Evolutionary conservation across 768 basidiomycete species (phyloP).

Genomic region (Lactarius indigo): DNA sequence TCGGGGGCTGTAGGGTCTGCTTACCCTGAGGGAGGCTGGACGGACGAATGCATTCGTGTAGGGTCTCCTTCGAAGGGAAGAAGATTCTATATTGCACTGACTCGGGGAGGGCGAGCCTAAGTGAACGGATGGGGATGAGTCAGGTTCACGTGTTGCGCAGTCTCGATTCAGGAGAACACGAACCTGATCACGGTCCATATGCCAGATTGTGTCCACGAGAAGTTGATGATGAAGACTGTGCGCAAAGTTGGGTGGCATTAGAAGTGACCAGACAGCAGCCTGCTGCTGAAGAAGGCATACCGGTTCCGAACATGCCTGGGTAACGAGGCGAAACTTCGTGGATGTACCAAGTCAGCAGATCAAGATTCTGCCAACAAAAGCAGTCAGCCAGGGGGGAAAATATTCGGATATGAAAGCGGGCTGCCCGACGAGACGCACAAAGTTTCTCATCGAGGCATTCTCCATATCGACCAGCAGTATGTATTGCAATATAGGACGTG

Average conservation of each 20-base stretch:
- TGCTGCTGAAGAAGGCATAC: slow-evolving; percentile 35
- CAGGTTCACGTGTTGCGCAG: not conserved
- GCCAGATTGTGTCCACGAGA: slow-evolving; percentile 68
- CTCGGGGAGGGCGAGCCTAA: slow-evolving; percentile 59
- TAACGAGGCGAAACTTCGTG: slow-evolving; percentile 66
- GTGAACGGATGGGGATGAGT: slow-evolving; percentile 1
- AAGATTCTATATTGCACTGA: slow-evolving; percentile 59
- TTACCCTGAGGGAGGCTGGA: slow-evolving; percentile 57
- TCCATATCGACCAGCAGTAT: slow-evolving; percentile 63
- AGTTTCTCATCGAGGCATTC: slow-evolving; percentile 49
- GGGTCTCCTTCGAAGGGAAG: slow-evolving; percentile 56
- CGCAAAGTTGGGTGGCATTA: slow-evolving; percentile 12
- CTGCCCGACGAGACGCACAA: slow-evolving; percentile 42
- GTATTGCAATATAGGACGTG: slow-evolving; percentile 55
- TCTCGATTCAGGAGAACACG: slow-evolving; percentile 2
- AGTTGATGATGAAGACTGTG: slow-evolving; percentile 67
- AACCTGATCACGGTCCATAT: slow-evolving; percentile 67
- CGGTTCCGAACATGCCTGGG: slow-evolving; percentile 74
- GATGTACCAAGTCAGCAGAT: slow-evolving; percentile 60
- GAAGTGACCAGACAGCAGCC: slow-evolving; percentile 20
- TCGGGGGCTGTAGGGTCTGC: slow-evolving; percentile 19
- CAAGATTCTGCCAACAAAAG: slow-evolving; percentile 44
- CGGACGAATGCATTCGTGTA: slow-evolving; percentile 52
- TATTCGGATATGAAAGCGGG: slow-evolving; percentile 18
- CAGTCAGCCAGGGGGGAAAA: slow-evolving; percentile 19